A percentile compares a stretch with the other conserved stretches of the same genome.
Evolutionary conservation across 345 rosid species (phyloP).

Genomic region (Lepidium didymum): DNA sequence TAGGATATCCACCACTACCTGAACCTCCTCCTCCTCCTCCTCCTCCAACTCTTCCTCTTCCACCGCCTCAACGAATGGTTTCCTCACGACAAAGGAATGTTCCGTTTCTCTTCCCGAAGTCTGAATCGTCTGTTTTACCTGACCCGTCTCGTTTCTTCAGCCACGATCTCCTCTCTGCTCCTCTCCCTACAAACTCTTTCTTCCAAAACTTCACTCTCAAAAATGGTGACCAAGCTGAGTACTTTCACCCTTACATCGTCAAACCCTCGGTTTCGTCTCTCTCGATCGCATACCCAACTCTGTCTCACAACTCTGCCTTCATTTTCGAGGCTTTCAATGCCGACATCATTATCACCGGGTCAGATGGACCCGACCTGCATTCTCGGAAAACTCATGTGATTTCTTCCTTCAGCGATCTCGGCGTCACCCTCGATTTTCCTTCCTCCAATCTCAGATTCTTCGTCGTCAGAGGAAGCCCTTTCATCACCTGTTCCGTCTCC

Average conservation of each 20-base stretch:
- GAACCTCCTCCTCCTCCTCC: slow-evolving; percentile 29
- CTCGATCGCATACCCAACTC: slow-evolving; percentile 71
- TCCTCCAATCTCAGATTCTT: slow-evolving; percentile 61
- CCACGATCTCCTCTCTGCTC: slow-evolving; percentile 55
- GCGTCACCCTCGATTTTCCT: slow-evolving; percentile 77
- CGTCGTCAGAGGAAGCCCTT: slow-evolving; percentile 85
- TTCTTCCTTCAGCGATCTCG: slow-evolving; percentile 64
- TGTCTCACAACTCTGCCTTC: slow-evolving; percentile 52
- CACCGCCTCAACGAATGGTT: slow-evolving; percentile 20
- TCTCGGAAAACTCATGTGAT: slow-evolving; percentile 42
- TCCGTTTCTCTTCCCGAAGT: slow-evolving; percentile 63
- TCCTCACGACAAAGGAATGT: slow-evolving; percentile 5
- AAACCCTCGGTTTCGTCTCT: slow-evolving; percentile 58
- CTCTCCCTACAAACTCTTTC: slow-evolving; percentile 85
- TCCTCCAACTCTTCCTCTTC: slow-evolving; percentile 20
- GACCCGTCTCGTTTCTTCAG: slow-evolving; percentile 79
- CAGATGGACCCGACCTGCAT: slow-evolving; percentile 29
- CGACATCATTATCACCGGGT: slow-evolving; percentile 62
- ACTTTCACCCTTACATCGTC: slow-evolving; percentile 86
- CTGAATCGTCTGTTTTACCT: slow-evolving; percentile 62
- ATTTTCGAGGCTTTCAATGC: slow-evolving; percentile 51
- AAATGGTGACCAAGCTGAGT: slow-evolving; percentile 75
- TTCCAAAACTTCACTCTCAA: slow-evolving; percentile 90
- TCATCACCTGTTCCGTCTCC: slow-evolving; percentile 55
- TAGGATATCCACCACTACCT: slow-evolving; percentile 4